Conservation (phyloP, 2,329 filamentous ascomycete species). For the Leptographium procerum region DNA sequence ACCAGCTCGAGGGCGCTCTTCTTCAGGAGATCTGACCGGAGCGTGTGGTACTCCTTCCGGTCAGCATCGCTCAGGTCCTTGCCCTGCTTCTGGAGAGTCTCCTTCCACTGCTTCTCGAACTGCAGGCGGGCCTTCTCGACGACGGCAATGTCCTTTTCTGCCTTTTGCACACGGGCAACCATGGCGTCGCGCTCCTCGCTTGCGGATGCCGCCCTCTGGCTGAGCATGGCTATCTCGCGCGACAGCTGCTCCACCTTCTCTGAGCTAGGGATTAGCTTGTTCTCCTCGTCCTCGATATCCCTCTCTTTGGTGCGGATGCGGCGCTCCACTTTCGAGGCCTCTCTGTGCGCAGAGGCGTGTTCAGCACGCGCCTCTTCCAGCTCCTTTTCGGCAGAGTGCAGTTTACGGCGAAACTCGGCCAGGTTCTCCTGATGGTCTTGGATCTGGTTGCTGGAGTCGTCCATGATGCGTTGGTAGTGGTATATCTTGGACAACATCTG, state of each 20-base stretch:
- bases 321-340: slow-evolving; percentile 70
- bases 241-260: slow-evolving; percentile 79
- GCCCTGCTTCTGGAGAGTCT: slow-evolving; percentile 75
- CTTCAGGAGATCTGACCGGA: slow-evolving; percentile 76
- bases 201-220: slow-evolving; percentile 57
- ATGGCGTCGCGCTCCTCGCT: slow-evolving; percentile 68
- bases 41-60: slow-evolving; percentile 75
- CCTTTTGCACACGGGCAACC: slow-evolving; percentile 54
- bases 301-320: slow-evolving; percentile 78
- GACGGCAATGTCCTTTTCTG: slow-evolving; percentile 66
- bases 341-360: slow-evolving; percentile 65
- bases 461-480: slow-evolving; percentile 87
- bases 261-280: slow-evolving; percentile 75
- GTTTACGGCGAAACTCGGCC: slow-evolving; percentile 79
- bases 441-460: slow-evolving; percentile 82
- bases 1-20: slow-evolving; percentile 71
- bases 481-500: slow-evolving; percentile 96
- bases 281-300: slow-evolving; percentile 76
- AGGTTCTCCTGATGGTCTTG: slow-evolving; percentile 89
- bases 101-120: slow-evolving; percentile 80
- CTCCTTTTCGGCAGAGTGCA: slow-evolving; percentile 70
- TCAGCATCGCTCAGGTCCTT: slow-evolving; percentile 77
- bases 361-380: slow-evolving; percentile 75
- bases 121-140: slow-evolving; percentile 85
- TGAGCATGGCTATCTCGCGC: slow-evolving; percentile 56